phyloP scores from a whole-genome alignment of 2,329 filamentous ascomycete genomes.

The Pseudogymnoascus sp. region DNA sequence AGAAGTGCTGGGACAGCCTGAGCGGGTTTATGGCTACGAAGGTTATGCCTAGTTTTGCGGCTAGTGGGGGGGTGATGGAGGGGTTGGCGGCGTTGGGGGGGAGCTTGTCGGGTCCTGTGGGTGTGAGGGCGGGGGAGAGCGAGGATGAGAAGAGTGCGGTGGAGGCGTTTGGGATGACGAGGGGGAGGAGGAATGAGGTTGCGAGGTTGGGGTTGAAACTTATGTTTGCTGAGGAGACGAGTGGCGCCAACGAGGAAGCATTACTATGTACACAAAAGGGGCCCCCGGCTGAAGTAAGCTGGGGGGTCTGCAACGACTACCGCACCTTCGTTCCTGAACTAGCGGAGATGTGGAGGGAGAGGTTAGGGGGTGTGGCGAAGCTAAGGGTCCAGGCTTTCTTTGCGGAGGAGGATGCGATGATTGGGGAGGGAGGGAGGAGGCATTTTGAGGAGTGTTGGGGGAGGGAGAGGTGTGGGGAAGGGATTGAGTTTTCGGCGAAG shows the following conservation, averaged over 20 bases:
- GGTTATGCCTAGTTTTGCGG: slow-evolving; percentile 22
- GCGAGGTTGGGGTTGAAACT: slow-evolving; percentile 15
- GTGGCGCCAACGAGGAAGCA: slow-evolving; percentile 24
- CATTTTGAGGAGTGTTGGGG: slow-evolving; percentile 37
- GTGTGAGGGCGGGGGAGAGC: neutral
- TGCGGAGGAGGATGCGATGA: slow-evolving; percentile 34
- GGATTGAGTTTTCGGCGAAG: slow-evolving; percentile 28
- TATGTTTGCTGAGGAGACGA: slow-evolving; percentile 21
- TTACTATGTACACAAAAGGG: slow-evolving; percentile 22
- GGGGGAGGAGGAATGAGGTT: slow-evolving; percentile 14
- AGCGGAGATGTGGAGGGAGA: slow-evolving; percentile 13
- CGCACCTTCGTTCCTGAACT: slow-evolving; percentile 15
- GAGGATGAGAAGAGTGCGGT: slow-evolving; percentile 12
- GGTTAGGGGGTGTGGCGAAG: slow-evolving; percentile 10
- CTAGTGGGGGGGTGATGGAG: slow-evolving; percentile 13
- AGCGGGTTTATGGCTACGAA: slow-evolving; percentile 26
- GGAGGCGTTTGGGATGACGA: slow-evolving; percentile 17
- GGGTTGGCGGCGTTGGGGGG: slow-evolving; percentile 12
- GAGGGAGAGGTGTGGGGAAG: slow-evolving; percentile 21
- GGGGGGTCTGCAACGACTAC: slow-evolving; percentile 19
- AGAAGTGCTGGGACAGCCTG: slow-evolving; percentile 25
- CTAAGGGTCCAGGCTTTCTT: slow-evolving; percentile 27
- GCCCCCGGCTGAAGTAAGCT: slow-evolving; percentile 11
- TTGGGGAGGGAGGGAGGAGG: slow-evolving; percentile 32
- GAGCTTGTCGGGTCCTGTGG: neutral